Conservation (phyloP, 495 filamentous ascomycete species). For the Neurospora cerealis region DNA sequence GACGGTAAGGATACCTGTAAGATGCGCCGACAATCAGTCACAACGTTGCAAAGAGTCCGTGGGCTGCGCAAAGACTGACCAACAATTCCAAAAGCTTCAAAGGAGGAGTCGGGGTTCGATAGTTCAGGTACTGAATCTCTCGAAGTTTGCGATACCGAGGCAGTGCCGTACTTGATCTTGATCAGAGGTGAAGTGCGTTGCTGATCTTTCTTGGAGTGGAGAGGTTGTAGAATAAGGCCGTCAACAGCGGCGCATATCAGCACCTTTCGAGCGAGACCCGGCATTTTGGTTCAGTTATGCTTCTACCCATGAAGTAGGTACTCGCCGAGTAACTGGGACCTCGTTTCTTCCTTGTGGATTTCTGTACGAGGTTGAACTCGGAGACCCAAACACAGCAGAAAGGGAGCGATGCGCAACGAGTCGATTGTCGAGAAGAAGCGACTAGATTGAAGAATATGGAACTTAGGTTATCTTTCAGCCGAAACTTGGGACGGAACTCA, state of each 20-base stretch:
- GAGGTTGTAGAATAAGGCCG: slow-evolving; percentile 73
- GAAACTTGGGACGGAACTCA: background rate
- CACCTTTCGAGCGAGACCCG: slow-evolving; percentile 66
- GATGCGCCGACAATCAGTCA: slow-evolving; percentile 50
- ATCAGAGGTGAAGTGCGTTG: slow-evolving; percentile 39
- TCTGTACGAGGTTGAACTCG: background rate
- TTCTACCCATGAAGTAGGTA: slow-evolving; percentile 5
- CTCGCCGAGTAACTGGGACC: background rate
- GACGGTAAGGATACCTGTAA: slow-evolving; percentile 58
- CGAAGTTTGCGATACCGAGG: slow-evolving; percentile 31
- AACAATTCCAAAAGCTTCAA: slow-evolving; percentile 79
- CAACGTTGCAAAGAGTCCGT: slow-evolving; percentile 60
- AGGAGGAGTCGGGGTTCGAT: slow-evolving; percentile 27
- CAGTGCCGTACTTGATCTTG: slow-evolving; percentile 67
- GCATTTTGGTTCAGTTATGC: slow-evolving; percentile 41
- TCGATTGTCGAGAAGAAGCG: background rate
- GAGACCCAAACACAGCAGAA: background rate
- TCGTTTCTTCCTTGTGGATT: background rate
- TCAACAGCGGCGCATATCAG: slow-evolving; percentile 75
- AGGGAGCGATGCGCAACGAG: background rate
- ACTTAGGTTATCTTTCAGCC: background rate
- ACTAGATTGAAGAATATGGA: background rate
- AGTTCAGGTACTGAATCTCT: slow-evolving; percentile 26
- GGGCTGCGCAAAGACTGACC: slow-evolving; percentile 43
- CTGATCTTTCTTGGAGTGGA: slow-evolving; percentile 38